Percentiles rank a stretch among this genome's conserved stretches.
These are phyloP conservation scores for Aspergillus terreus DNA, from an alignment of 2,329 filamentous ascomycete species.

Conservation along the genomic window DNA sequence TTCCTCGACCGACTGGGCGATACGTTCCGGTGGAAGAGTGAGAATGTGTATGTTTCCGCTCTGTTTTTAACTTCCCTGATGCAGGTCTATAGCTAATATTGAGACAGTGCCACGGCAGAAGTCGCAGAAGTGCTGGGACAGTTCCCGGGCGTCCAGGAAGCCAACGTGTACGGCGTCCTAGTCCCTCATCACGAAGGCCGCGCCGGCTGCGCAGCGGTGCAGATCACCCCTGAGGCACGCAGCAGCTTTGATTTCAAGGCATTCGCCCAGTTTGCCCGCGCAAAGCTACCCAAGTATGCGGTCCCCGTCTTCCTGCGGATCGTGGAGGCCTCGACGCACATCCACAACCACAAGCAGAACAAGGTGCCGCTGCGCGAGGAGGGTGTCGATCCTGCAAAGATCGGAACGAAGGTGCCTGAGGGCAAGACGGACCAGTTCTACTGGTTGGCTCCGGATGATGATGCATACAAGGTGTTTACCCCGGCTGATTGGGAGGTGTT, in stretches of 20 bases:
- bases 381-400: slow-evolving; percentile 57
- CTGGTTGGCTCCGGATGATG: slow-evolving; percentile 48
- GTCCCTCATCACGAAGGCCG: slow-evolving; percentile 65
- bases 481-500: slow-evolving; percentile 57
- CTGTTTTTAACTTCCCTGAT: too few species aligned
- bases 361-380: slow-evolving; percentile 67
- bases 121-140: slow-evolving; percentile 61
- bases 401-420: slow-evolving; percentile 43
- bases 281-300: slow-evolving; percentile 66
- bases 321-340: slow-evolving; percentile 43
- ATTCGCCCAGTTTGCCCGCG: slow-evolving; percentile 56
- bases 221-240: slow-evolving; percentile 50
- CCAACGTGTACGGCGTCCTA: slow-evolving; percentile 67
- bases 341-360: slow-evolving; percentile 74
- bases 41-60: slow-evolving; percentile 53
- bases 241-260: slow-evolving; percentile 57
- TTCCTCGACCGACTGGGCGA: slow-evolving; percentile 70
- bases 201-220: slow-evolving; percentile 59
- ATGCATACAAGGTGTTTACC: slow-evolving; percentile 58
- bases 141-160: slow-evolving; percentile 58
- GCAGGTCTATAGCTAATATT: not conserved
- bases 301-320: slow-evolving; percentile 71
- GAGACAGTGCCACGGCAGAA: slow-evolving; percentile 53
- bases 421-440: slow-evolving; percentile 45
- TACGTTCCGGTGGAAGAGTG: slow-evolving; percentile 71